These are phyloP conservation scores for Fusarium sp. DNA, from an alignment of 2,329 filamentous ascomycete species.

Conservation along the genomic window DNA sequence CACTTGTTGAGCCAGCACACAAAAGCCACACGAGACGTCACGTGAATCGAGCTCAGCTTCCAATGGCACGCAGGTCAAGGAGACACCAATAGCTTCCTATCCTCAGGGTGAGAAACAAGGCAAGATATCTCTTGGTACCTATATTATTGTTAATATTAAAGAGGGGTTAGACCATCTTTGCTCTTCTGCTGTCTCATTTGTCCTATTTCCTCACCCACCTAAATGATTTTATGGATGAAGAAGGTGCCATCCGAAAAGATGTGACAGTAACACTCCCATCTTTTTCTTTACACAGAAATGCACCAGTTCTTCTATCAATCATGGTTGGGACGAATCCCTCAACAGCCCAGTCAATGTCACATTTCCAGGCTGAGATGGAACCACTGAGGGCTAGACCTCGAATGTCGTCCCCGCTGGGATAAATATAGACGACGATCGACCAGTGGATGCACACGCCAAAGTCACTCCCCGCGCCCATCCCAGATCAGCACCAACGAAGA, in stretches of 20 bases:
- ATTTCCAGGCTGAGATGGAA: constrained; percentile 11
- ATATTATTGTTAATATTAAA: background rate
- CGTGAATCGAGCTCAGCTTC: background rate
- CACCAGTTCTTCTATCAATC: background rate
- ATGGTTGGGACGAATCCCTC: background rate
- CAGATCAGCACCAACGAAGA: constrained; percentile 17
- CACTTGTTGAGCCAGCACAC: background rate
- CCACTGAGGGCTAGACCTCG: background rate
- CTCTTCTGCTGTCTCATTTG: background rate
- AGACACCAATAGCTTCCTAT: background rate
- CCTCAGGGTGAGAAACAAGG: background rate
- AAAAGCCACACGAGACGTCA: background rate
- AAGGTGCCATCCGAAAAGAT: background rate
- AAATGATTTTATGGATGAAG: background rate
- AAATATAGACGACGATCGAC: constrained; percentile 35
- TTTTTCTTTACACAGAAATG: background rate
- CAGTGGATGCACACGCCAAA: constrained; percentile 15
- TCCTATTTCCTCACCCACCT: background rate
- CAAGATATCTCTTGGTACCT: background rate
- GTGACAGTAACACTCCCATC: background rate
- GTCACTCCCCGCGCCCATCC: constrained; percentile 24
- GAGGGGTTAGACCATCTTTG: background rate
- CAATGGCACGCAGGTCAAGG: background rate
- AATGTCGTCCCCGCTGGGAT: constrained; percentile 10
- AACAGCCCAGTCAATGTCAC: constrained; percentile 3